Evolutionary conservation across 768 basidiomycete genomes (phyloP).

Genomic region (Naganishia antarctica): DNA sequence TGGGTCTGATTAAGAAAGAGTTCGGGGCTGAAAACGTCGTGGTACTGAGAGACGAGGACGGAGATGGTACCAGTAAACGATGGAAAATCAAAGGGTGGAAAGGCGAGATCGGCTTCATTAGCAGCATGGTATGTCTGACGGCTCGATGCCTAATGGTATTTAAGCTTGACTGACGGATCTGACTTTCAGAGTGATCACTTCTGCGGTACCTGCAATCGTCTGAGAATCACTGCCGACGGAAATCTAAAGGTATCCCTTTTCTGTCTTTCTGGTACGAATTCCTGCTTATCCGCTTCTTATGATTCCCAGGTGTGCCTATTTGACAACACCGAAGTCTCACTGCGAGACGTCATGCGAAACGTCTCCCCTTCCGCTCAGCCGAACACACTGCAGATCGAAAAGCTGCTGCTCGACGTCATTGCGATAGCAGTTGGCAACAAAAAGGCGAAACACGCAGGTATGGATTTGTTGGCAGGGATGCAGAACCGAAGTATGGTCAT

Average conservation of each 20-base stretch:
- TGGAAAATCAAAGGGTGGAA: slow-evolving; percentile 67
- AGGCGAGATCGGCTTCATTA: slow-evolving; percentile 78
- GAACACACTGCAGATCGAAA: slow-evolving; percentile 53
- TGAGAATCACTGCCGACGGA: slow-evolving; percentile 82
- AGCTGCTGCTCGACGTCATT: slow-evolving; percentile 60
- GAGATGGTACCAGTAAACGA: slow-evolving; percentile 76
- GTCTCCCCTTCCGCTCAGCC: slow-evolving; percentile 48
- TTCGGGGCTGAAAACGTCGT: slow-evolving; percentile 38
- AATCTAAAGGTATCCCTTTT: slow-evolving; percentile 67
- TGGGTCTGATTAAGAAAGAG: slow-evolving; percentile 54
- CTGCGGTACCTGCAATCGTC: slow-evolving; percentile 74
- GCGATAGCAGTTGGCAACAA: slow-evolving; percentile 64
- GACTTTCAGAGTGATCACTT: slow-evolving; percentile 78
- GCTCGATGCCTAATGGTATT: not conserved
- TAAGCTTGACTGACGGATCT: not conserved
- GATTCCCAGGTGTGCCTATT: slow-evolving; percentile 71
- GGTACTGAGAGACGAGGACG: slow-evolving; percentile 52
- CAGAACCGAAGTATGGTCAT: slow-evolving; percentile 84
- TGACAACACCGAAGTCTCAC: slow-evolving; percentile 74
- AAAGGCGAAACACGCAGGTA: slow-evolving; percentile 75
- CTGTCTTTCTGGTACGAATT: not conserved
- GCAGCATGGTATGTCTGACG: slow-evolving; percentile 31
- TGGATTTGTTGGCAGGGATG: slow-evolving; percentile 54
- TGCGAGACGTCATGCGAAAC: slow-evolving; percentile 66
- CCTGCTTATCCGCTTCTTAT: not conserved